phyloP scores from a whole-genome alignment of 441 rosid genomes.

The Arabidopsis hybrid region DNA sequence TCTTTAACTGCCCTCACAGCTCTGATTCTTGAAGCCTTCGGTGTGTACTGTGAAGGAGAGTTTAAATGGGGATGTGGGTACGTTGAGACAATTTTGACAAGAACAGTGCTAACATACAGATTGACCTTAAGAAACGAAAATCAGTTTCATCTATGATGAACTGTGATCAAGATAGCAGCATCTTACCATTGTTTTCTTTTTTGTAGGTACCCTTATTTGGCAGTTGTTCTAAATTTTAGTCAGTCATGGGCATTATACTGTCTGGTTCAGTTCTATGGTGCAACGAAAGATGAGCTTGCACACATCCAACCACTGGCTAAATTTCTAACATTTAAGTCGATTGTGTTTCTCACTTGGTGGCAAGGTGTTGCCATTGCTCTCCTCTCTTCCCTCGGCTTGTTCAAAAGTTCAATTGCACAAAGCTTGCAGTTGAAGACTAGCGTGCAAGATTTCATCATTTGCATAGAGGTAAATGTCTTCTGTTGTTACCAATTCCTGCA shows the following conservation, averaged over 20 bases:
- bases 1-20: constrained; percentile 81
- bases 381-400: constrained; percentile 81
- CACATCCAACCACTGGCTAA: constrained; percentile 96
- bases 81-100: constrained; percentile 34
- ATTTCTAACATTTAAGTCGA: constrained; percentile 93
- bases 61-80: constrained; percentile 94
- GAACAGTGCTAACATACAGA: background rate
- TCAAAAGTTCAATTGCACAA: constrained; percentile 85
- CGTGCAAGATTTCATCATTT: constrained; percentile 96
- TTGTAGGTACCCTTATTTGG: constrained; percentile 94
- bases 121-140: constrained; percentile 4
- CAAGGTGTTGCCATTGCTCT: constrained; percentile 99
- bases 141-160: background rate
- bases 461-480: constrained; percentile 89
- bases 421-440: constrained; percentile 89
- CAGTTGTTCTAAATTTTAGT: constrained; percentile 95
- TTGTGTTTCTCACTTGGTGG: constrained; percentile 99
- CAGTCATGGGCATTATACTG: constrained; percentile 99
- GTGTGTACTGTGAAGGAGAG: constrained; percentile 98
- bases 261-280: constrained; percentile 92
- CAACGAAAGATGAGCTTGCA: constrained; percentile 87
- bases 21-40: constrained; percentile 88
- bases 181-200: constrained; percentile 36
- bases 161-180: constrained; percentile 2
- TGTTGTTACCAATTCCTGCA: constrained; percentile 34